These are phyloP conservation scores for Chlorella sp. DNA, from an alignment of 139 green algal genomes.

Conservation along the genomic window DNA sequence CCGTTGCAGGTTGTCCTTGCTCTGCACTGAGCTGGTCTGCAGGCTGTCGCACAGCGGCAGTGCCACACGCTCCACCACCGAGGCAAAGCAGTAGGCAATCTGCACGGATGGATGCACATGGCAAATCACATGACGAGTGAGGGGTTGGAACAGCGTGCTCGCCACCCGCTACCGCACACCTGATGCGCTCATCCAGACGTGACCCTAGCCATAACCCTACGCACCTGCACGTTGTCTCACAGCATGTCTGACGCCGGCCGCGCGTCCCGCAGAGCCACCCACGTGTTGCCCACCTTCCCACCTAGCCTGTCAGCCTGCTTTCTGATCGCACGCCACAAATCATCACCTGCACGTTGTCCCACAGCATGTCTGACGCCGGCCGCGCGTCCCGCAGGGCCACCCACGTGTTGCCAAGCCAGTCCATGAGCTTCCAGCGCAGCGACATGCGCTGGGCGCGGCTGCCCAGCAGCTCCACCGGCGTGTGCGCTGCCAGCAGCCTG, in stretches of 20 bases:
- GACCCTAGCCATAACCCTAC: no score
- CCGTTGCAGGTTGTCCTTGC: no score
- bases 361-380: slow-evolving; percentile 24
- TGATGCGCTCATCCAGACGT: no score
- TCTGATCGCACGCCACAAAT: no score
- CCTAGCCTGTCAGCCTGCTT: no score
- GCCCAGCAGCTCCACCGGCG: neutral
- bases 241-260: slow-evolving; percentile 21
- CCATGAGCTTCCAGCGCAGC: slow-evolving; percentile 43
- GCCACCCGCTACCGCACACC: no score
- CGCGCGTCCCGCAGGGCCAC: slow-evolving; percentile 26
- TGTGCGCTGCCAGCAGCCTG: neutral
- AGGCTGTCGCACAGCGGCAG: neutral
- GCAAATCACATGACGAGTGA: no score
- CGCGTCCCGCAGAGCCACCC: slow-evolving; percentile 25
- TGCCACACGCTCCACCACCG: slow-evolving; percentile 20
- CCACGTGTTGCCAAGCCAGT: slow-evolving; percentile 61
- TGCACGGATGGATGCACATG: slow-evolving; percentile 16
- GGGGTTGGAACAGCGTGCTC: no score
- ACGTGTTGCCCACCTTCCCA: slow-evolving; percentile 59
- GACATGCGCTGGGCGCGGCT: neutral
- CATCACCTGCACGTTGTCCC: slow-evolving; percentile 39
- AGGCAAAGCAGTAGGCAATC: slow-evolving; percentile 61
- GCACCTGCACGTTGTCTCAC: slow-evolving; percentile 41
- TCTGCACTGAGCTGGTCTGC: neutral